phyloP scores from a whole-genome alignment of 2,329 filamentous ascomycete species.

The Leptodontidium sp. region DNA sequence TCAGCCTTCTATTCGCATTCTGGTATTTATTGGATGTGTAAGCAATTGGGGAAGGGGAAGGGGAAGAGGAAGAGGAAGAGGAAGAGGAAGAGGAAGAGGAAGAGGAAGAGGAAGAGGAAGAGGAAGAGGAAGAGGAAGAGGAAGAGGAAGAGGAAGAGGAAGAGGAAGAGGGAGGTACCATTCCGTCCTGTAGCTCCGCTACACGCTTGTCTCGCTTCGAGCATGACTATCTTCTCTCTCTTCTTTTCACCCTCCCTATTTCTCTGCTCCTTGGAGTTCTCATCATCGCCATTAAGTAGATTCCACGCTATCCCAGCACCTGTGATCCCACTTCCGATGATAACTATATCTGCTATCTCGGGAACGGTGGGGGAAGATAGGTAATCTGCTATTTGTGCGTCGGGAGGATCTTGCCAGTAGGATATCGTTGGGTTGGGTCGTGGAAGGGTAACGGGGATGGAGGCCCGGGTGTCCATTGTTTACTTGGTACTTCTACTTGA shows the following conservation, averaged over 20 bases:
- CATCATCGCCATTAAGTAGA: conserved; percentile 36
- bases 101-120: not conserved
- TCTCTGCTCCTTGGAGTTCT: not conserved
- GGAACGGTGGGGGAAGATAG: conserved; percentile 38
- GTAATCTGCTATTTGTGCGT: conserved; percentile 44
- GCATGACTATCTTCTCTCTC: conserved; percentile 43
- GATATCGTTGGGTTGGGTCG: conserved; percentile 43
- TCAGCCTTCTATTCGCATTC: not conserved
- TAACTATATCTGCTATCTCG: conserved; percentile 29
- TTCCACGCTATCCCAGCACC: conserved; percentile 38
- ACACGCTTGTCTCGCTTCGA: conserved; percentile 49
- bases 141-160: not conserved
- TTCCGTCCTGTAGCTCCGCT: conserved; percentile 51
- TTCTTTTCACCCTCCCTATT: not conserved
- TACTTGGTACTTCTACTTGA: not conserved
- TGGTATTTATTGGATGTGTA: no score
- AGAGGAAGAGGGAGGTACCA: conserved; percentile 34
- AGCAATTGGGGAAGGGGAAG: no score
- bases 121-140: not conserved
- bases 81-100: not conserved
- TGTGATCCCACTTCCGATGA: conserved; percentile 41
- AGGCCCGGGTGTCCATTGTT: conserved; percentile 37
- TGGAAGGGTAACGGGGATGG: conserved; percentile 44
- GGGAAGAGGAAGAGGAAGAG: no score
- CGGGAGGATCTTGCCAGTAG: conserved; percentile 49